Base-by-base conservation (phyloP, 768 basidiomycete genomes). In the Astraeus odoratus region DNA sequence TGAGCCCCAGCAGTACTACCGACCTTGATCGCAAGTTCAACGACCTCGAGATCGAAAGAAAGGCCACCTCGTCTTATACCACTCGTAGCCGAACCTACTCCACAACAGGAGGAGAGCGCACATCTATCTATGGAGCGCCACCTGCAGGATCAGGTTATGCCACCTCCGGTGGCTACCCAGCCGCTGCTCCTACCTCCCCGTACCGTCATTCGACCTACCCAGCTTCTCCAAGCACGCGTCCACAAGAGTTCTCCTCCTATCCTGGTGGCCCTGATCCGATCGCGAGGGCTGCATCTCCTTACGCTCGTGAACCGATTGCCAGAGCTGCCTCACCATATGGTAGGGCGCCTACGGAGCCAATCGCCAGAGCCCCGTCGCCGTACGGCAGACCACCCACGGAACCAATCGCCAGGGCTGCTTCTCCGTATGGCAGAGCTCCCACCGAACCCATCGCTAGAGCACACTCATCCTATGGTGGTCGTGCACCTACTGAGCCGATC, bases 201-300 rank as follows among this genome's bases (percentile, higher is more conserved):
- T 70, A 62, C 43, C 58, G 64, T 29, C 61, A 43, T 34, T 52
- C 52, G 10, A 54, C 61, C 5, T 71, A 70, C 51, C 20, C 51
- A 19, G 53, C 30, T 19, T 79, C 78, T 16, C 80, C 79, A 12
- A 75, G 74, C 51, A 56, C 72, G 50, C 73, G 74, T 15, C 59
- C 76, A 33, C 64, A 67, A 13, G 75, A 79, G 26, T 55, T 75
- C 61, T 53, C 64, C 30, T 57, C 58, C 44, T 71, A 75, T 29
- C 65, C 70, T 26, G 60, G 64, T 18, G 67, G 63, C 3, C 61
- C 62, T 1, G 62, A 64, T 37, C 62, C 62, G 57, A 54, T 66
- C 31, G 52, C 52, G 13, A 44, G 61, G 18, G 57, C 64, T 20
- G 48, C 64, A 2, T 65, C 68, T 13, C 65, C 67, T 3, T 68